Evolutionary conservation across 1,284 basidiomycete species (phyloP).

Genomic region (Ceratobasidium sp.): DNA sequence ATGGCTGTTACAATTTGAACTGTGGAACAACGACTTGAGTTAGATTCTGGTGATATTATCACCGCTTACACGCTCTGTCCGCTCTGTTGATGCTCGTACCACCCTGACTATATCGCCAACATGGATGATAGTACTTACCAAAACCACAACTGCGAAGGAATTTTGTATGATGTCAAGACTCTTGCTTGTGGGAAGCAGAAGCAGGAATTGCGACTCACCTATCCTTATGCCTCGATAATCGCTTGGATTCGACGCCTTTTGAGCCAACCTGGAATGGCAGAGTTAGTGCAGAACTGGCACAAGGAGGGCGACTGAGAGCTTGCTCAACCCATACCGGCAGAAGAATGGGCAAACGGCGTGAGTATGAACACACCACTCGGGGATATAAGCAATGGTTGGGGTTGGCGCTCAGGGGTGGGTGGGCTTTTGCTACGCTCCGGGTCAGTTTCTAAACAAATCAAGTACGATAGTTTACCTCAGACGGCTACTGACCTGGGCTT

Average conservation of each 20-base stretch:
- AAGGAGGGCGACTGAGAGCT: not conserved
- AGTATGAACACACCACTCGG: not conserved
- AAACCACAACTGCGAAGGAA: not conserved
- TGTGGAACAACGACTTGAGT: not conserved
- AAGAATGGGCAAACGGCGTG: slow-evolving; percentile 3
- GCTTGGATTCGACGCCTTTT: slow-evolving; percentile 10
- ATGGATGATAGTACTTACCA: not conserved
- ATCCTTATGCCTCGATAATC: slow-evolving; percentile 16
- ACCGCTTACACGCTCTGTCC: slow-evolving; percentile 18
- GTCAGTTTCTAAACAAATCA: too few species aligned
- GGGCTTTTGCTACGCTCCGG: too few species aligned
- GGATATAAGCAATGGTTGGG: slow-evolving; percentile 1
- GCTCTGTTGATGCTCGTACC: not conserved
- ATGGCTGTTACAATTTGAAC: slow-evolving; percentile 23
- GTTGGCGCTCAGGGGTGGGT: not conserved
- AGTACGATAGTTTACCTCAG: too few species aligned
- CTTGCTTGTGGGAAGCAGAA: slow-evolving; percentile 3
- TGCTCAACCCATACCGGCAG: not conserved
- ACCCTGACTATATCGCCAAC: slow-evolving; percentile 5
- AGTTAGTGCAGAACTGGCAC: slow-evolving; percentile 21
- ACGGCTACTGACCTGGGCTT: too few species aligned
- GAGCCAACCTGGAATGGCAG: slow-evolving; percentile 4
- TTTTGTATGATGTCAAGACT: not conserved
- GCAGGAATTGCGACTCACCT: not conserved
- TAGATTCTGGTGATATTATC: slow-evolving; percentile 2